Evolutionary conservation across 2,329 filamentous ascomycete genomes (phyloP).

Genomic region (Talaromyces marneffei): DNA sequence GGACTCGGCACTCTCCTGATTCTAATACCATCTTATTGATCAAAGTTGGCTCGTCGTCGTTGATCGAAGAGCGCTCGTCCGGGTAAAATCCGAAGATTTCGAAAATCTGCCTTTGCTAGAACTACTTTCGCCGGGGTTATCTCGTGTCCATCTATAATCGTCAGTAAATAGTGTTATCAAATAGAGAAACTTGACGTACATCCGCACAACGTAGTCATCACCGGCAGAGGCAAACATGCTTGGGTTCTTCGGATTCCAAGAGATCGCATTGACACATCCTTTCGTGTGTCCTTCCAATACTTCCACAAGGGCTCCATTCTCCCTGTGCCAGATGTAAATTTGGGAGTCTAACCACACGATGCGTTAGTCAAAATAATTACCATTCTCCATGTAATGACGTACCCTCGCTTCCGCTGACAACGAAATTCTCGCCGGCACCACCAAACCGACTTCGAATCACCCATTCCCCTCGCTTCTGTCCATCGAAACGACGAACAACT

Average conservation of each 20-base stretch:
- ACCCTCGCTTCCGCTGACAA: slow-evolving; percentile 89
- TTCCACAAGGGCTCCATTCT: slow-evolving; percentile 69
- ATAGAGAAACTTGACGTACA: slow-evolving; percentile 54
- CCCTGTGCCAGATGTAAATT: slow-evolving; percentile 88
- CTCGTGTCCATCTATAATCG: slow-evolving; percentile 31
- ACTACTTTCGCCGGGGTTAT: slow-evolving; percentile 23
- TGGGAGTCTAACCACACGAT: slow-evolving; percentile 49
- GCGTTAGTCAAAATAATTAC: not conserved
- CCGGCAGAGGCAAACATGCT: slow-evolving; percentile 85
- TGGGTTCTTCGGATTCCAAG: slow-evolving; percentile 81
- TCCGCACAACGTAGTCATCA: slow-evolving; percentile 77
- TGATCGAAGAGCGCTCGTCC: slow-evolving; percentile 38
- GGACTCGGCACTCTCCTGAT: slow-evolving; percentile 7
- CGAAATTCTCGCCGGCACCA: slow-evolving; percentile 85
- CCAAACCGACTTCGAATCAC: slow-evolving; percentile 81
- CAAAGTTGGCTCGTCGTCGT: slow-evolving; percentile 29
- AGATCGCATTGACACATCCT: slow-evolving; percentile 76
- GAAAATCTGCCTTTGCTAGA: slow-evolving; percentile 25
- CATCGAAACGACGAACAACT: slow-evolving; percentile 67
- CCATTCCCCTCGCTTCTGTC: slow-evolving; percentile 67
- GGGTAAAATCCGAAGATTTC: slow-evolving; percentile 31
- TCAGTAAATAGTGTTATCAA: not conserved
- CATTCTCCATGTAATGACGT: slow-evolving; percentile 22
- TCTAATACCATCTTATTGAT: not conserved
- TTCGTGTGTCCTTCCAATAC: slow-evolving; percentile 67